Evolutionary conservation across 164 flowering plant species (phyloP), one percentile per base, ranked within the genome.

Genomic region (Chimonanthus praecox): DNA sequence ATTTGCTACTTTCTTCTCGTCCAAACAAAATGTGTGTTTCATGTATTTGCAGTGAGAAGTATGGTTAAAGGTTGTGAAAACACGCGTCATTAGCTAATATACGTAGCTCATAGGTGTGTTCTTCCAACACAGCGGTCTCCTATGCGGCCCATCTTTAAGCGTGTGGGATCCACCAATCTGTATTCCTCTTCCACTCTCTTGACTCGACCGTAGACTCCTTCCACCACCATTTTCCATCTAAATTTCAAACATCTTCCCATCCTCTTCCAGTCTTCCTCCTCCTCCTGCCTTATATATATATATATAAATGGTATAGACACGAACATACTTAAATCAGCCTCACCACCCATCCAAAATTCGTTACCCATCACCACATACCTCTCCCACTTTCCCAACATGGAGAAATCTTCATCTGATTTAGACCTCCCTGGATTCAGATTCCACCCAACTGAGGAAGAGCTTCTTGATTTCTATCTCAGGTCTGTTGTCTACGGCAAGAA

Each of bases 361-460:
- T 54, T 54, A 13, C 60, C 16, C 8, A 54, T 11, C 11, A 54
- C 60, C 4, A 54, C 11, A 13, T 9, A 13, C 2, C 60, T n/a
- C 60, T 10, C 15, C 9, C 11, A 54, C 4, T 54, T 15, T 6
- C n/a, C 11, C 11, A 69, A 62, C 63, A 70, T 75, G 73, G 77
- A 75, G 11, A 68, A 62, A 16, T 47, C 47, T 8, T 54, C 72
- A 49, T 16, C 80, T 1, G 85, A 85, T 66, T 68, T 86, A 1
- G 84, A 85, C 1, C 86, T 94, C 43, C 99, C 99, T 0, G 99
- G 97, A 0, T 94, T 94, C 64, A 75, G 99, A 47, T 94, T 94
- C 72, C 97, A 94, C 62, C 98, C 98, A 0, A 94, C 97, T 0
- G 99, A 94, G 71, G 97, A 94, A 74, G 99, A 94, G 75, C 92